These are phyloP conservation scores for Arthroderma sp. DNA, from an alignment of 2,329 filamentous ascomycete species.

Conservation along the genomic window DNA sequence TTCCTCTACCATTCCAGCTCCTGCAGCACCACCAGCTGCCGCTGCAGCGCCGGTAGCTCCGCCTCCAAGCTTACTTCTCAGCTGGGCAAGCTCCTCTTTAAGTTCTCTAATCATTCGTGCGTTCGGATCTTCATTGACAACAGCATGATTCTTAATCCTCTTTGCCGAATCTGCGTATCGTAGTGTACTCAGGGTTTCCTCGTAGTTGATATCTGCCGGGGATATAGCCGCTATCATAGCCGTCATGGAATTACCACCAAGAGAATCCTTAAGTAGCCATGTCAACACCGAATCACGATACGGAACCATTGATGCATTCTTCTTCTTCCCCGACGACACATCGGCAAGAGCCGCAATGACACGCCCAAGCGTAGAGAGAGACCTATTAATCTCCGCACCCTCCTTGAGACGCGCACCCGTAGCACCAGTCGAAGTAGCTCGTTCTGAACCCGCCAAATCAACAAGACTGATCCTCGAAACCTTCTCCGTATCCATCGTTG, in stretches of 20 bases:
- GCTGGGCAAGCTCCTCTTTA: constrained; percentile 79
- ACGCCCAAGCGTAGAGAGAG: constrained; percentile 86
- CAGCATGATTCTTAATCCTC: constrained; percentile 98
- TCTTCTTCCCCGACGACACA: constrained; percentile 70
- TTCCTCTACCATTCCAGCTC: constrained; percentile 53
- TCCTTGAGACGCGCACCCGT: constrained; percentile 92
- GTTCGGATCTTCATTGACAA: constrained; percentile 97
- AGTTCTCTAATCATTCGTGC: constrained; percentile 96
- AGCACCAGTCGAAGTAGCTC: constrained; percentile 92
- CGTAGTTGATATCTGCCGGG: constrained; percentile 96
- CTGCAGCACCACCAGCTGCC: constrained; percentile 33
- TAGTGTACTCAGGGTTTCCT: constrained; percentile 89
- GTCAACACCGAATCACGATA: constrained; percentile 95
- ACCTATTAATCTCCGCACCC: constrained; percentile 96
- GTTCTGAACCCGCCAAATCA: constrained; percentile 91
- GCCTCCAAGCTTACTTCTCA: constrained; percentile 72
- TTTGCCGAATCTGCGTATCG: constrained; percentile 96
- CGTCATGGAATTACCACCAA: constrained; percentile 97
- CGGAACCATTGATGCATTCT: constrained; percentile 63
- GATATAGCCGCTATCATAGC: constrained; percentile 99
- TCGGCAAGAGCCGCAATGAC: constrained; percentile 95
- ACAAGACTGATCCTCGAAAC: constrained; percentile 96
- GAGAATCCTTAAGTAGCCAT: constrained; percentile 90
- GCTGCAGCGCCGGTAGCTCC: constrained; percentile 28
- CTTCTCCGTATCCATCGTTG: constrained; percentile 94